A percentile compares a stretch with the other conserved stretches of the same genome.
Evolutionary conservation across 2,329 filamentous ascomycete species (phyloP).

Genomic region (Fusarium continuum): DNA sequence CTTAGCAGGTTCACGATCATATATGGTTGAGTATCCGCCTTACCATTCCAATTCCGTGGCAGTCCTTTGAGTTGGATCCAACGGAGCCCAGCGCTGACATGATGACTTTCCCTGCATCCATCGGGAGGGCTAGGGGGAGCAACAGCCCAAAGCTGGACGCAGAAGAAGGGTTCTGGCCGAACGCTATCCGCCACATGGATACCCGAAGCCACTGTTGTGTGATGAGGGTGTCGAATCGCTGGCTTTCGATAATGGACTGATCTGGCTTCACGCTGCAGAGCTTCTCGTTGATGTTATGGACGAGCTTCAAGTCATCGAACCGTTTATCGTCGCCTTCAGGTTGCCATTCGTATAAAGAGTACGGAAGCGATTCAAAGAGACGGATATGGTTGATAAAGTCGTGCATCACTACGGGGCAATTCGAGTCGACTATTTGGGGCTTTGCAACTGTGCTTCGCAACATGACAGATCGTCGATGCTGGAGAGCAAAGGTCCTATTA

Average conservation of each 20-base stretch:
- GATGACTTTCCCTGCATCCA: constrained; percentile 46
- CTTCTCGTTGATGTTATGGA: constrained; percentile 41
- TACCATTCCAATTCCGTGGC: constrained; percentile 47
- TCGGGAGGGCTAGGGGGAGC: constrained; percentile 36
- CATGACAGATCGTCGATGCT: constrained; percentile 45
- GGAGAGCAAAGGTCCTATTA: constrained; percentile 46
- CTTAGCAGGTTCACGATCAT: neutral
- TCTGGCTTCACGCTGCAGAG: constrained; percentile 42
- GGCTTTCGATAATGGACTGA: constrained; percentile 45
- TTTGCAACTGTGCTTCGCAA: constrained; percentile 45
- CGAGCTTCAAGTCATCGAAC: constrained; percentile 37
- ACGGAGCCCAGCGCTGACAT: constrained; percentile 42
- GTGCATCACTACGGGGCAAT: constrained; percentile 47
- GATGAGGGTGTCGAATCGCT: constrained; percentile 47
- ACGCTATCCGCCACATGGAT: constrained; percentile 46
- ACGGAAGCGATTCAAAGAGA: constrained; percentile 45
- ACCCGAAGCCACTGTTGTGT: constrained; percentile 48
- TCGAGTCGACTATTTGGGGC: constrained; percentile 45
- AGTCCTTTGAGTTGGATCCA: constrained; percentile 43
- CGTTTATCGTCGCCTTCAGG: constrained; percentile 28
- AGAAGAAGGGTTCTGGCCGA: constrained; percentile 41
- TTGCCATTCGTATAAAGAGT: constrained; percentile 47
- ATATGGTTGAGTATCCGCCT: rapidly evolving
- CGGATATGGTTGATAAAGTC: constrained; percentile 48
- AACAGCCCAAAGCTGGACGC: constrained; percentile 28